Base-by-base conservation (phyloP, 257 asterid species). In the Solanum gandarillasii region DNA sequence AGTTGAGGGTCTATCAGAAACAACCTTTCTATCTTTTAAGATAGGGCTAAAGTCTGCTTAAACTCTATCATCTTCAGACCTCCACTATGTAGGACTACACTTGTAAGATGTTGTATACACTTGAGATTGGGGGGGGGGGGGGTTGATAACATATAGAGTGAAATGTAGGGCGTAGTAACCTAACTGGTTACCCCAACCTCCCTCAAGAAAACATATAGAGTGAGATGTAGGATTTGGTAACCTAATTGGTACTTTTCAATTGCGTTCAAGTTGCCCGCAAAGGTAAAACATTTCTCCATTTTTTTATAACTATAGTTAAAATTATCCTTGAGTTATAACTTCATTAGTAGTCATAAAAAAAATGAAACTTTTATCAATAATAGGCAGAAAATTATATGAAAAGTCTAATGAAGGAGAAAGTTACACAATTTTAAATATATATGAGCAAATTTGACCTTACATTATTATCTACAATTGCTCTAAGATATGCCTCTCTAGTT, bases 11-110 rank as follows among this genome's bases (percentile, higher is more conserved):
- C 2, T n/a, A 5, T 10, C 5, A 7, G 25, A 9, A 23, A 9
- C 2, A n/a, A 9, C 7, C 0, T 1, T 2, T n/a, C 0, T n/a
- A 65, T 5, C 4, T n/a, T 13, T 4, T 62, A 9, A 62, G 71
- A n/a, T 62, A 4, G 31, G 31, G 14, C 7, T 2, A 10, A 62
- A 2, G 1, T 1, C 0, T 62, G 8, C 1, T 12, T 23, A 62
- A 12, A n/a, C 0, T n/a, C 3, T n/a, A n/a, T 65, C 8, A 2
- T 65, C 18, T 10, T 11, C 7, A 65, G 72, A n/a, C 7, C 7
- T 29, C 3, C 0, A 65, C 16, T 65, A 2, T 10, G 32, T 65
- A 25, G 16, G 14, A 11, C 7, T 11, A 65, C 0, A 8, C 2
- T 23, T 3, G 7, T 58, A 8, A 21, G 27, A 20, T 58, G 3